Evolutionary conservation across 2,329 filamentous ascomycete genomes (phyloP).

Genomic region (Simplicillium sp.): DNA sequence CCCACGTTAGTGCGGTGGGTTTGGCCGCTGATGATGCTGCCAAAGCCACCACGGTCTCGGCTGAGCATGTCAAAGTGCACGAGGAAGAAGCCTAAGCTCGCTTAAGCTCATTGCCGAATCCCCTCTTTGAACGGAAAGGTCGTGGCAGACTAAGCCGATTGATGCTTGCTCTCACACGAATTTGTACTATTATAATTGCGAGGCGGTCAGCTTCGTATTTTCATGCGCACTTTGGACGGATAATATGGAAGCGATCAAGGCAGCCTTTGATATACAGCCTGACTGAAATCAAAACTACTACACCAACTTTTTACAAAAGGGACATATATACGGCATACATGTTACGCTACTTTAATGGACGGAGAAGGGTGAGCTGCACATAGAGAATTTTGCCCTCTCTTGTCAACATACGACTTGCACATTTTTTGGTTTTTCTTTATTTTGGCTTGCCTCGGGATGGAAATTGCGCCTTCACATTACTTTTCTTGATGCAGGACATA

Average conservation of each 20-base stretch:
- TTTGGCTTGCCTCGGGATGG: too few relatives aligned
- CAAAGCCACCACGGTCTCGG: slow-evolving; percentile 10
- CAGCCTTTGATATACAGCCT: slow-evolving; percentile 2
- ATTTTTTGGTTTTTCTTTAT: background rate
- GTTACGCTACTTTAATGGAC: too few relatives aligned
- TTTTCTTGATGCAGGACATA: slow-evolving; percentile 5
- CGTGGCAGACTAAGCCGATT: too few relatives aligned
- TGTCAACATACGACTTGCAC: slow-evolving; percentile 6
- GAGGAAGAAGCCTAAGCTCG: slow-evolving; percentile 19
- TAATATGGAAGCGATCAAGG: too few relatives aligned
- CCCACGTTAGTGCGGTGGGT: slow-evolving; percentile 45
- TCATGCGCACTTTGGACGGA: too few relatives aligned
- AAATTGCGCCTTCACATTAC: background rate
- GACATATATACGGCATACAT: slow-evolving; percentile 11
- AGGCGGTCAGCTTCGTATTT: too few relatives aligned
- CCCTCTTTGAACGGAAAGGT: too few relatives aligned
- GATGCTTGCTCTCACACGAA: too few relatives aligned
- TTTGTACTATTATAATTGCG: too few relatives aligned
- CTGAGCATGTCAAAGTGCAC: slow-evolving; percentile 14
- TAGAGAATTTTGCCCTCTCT: slow-evolving; percentile 2
- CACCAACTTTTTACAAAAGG: slow-evolving; percentile 3
- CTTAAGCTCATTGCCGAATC: background rate
- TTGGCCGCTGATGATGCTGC: slow-evolving; percentile 18
- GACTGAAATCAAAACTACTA: slow-evolving; percentile 1
- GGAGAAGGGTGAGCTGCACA: too few relatives aligned